Evolutionary conservation across 1,284 basidiomycete genomes (phyloP), one percentile per base, ranked within the genome.

Genomic region (Marasmius sp.): DNA sequence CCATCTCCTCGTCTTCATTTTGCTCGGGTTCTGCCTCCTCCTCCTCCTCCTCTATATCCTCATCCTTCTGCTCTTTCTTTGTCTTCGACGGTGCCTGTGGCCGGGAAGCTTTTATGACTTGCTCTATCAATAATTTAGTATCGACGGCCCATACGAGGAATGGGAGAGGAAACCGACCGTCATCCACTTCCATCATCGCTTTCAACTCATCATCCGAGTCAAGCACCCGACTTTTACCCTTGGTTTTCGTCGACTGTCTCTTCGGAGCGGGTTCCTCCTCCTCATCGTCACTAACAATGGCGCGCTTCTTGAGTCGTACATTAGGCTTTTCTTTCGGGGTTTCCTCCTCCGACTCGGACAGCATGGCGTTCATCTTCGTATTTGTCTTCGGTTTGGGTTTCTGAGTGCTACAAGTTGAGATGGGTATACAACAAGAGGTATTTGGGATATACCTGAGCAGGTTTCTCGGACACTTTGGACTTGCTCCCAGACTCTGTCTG

Each of bases 161-260:
- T 10, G 43, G 57, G 27, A 37, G 7, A 49, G 10, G n/a, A 43
- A 57, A 65, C 79, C 39, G 58, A 88, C 88, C 84, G 69, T 92
- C 89, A 64, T 90, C 87, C 58, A 91, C 81, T 60, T 92, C 89
- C 90, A 92, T 91, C 79, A 92, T 83, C 11, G 83, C 86, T 49
- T 75, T 75, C 36, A 86, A 71, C 53, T 84, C 85, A 45, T 69
- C 73, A 58, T 81, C 80, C n/a, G 73, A 74, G 5, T 83, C 83
- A 9, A 71, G 68, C 9, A 66, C 62, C 54, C 68, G 68, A 11
- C 63, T 62, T 62, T 75, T 75, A 37, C 59, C 61, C 59, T 70
- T 75, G 16, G 62, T 67, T 51, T 74, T 74, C 14, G 65, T 67
- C 22, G 61, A 63, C 18, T 60, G 61, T 57, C 62, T 69, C 20